Evolutionary conservation across 2,329 filamentous ascomycete species (phyloP), one percentile per base, ranked within the genome.

Genomic region (Achaetomium macrosporum): DNA sequence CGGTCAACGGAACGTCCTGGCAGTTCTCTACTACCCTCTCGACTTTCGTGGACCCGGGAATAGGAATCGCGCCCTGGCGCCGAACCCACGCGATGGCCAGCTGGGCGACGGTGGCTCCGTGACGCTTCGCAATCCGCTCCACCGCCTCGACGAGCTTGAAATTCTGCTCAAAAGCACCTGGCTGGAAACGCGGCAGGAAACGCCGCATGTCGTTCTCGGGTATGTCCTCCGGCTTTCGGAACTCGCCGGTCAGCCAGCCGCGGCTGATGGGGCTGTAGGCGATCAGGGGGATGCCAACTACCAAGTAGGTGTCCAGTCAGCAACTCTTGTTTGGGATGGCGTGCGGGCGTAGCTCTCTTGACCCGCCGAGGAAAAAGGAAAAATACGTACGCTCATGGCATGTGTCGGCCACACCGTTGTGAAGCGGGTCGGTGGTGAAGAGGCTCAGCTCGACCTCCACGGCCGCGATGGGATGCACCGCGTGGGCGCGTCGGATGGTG

Each of bases 361-460:
- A 33, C 7, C 30, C 30, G 30, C 30, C 30, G 30, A 33, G 30
- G 30, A 33, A 12, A 7, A 33, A 12, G 7, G 30, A 12, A 12
- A 12, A 33, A 42, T 25, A 37, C 44, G 16, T 47, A 47, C 44
- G 44, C 33, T 47, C 44, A 39, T 47, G 44, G 44, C 44, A 47
- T 13, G 44, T 37, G 11, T 71, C 74, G 62, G 78, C 64, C 30
- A 73, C 62, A 4, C 71, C 67, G 20, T 67, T 66, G 13, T 51
- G 51, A 43, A 66, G 55, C 31, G 65, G 59, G 12, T 68, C 64
- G 9, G 61, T 65, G 6, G 59, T 57, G 58, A 65, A 73, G 2
- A 74, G 54, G 16, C 66, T 69, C 39, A 73, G 59, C 56, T 75
- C 74, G 10, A 73, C 63, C 59, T 76, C 72, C 16, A 75, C 72